phyloP scores from a whole-genome alignment of 2,329 filamentous ascomycete species.

The Trichoderma semiorbis region DNA sequence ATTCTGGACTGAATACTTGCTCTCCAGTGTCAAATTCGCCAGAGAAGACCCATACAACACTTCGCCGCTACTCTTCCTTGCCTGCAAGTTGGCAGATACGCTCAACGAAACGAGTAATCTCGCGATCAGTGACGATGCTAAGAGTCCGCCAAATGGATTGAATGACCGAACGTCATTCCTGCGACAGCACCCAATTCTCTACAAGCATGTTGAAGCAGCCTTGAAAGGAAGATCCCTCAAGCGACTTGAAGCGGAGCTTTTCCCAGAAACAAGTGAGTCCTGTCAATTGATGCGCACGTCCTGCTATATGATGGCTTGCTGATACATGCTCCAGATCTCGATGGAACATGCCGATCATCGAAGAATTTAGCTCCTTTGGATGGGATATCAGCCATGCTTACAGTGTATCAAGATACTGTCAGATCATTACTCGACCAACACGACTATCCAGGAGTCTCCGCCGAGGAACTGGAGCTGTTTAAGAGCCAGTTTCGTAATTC shows the following conservation, averaged over 20 bases:
- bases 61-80: background rate
- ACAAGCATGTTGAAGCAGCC: background rate
- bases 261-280: background rate
- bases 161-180: background rate
- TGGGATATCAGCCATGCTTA: background rate
- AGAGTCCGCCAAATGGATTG: background rate
- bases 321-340: background rate
- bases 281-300: background rate
- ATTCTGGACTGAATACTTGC: background rate
- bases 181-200: background rate
- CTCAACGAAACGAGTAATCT: background rate
- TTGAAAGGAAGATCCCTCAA: background rate
- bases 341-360: background rate
- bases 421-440: background rate
- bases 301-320: background rate
- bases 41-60: background rate
- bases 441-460: background rate
- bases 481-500: background rate
- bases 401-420: background rate
- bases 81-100: background rate
- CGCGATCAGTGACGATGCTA: background rate
- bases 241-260: background rate
- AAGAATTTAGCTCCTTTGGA: background rate
- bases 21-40: background rate
- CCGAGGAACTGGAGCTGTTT: background rate